Base-by-base conservation (phyloP, 768 basidiomycete species). In the Trametes gibbosa region DNA sequence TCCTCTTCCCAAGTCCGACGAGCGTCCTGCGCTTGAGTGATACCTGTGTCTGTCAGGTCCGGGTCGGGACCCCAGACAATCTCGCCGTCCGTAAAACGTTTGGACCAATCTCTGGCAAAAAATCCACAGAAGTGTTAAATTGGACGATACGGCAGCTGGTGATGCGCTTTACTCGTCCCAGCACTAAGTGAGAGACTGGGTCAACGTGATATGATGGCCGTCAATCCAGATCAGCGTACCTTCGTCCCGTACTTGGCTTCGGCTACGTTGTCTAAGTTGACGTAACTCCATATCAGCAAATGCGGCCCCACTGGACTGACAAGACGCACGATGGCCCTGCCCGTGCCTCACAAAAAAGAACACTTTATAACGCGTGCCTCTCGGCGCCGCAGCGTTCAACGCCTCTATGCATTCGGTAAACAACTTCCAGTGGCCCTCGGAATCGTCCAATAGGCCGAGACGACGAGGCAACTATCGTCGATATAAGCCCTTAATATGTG, bases 11-110 rank as follows among this genome's bases (percentile, higher is more conserved):
- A 89, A 6, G 72, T 74, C 0, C 62, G 52, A 24, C 76, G 74
- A 3, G 77, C 82, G 12, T 62, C 69, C 23, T 68, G 50, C 0
- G 88, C 89, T 70, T 90, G 87, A 0, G 68, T 63, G 41, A 81
- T 74, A 1, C 89, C 89, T 3, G 81, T 59, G 0, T 70, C 68
- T 0, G 89, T 91, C 24, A 91, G 79, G 27, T 80, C 73, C 8
- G 89, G 81, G 66, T 90, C 88, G 25, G 89, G 89, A 25, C 90
- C 90, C 90, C 90, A 92, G 1, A 72, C 72, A 4, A 89, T 71
- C 52, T 87, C 80, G 13, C 75, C 85, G 61, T 92, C 86, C 0
- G 84, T 85, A 48, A 87, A 72, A 9, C 84, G 67, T 64, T 79
- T 84, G 2, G 85, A 78, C 83, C 83, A 90, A 63, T 85, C 68